phyloP scores from a whole-genome alignment of 129 eudicot species.

The Chrysanthemum seticuspe region DNA sequence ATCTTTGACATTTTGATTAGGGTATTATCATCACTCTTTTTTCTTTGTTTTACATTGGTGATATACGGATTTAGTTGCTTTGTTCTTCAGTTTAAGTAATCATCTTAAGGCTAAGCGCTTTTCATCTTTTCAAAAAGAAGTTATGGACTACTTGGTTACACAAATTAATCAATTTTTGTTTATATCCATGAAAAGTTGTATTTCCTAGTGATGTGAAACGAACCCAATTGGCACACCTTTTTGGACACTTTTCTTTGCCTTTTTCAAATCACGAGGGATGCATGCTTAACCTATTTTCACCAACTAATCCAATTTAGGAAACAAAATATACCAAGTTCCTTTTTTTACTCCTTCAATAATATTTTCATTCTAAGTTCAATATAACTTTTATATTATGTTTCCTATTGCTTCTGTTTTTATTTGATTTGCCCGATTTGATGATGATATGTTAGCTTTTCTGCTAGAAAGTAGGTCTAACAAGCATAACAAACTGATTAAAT shows the following conservation, averaged over 20 bases:
- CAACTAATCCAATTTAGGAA: slow-evolving; percentile 20
- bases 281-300: slow-evolving; percentile 26
- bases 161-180: neutral
- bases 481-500: slow-evolving; percentile 10
- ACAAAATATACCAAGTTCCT: neutral
- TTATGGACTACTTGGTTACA: no score
- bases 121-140: no score
- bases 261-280: slow-evolving; percentile 26
- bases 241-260: neutral
- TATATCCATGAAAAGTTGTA: slow-evolving; percentile 3
- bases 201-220: slow-evolving; percentile 9
- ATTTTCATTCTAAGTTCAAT: neutral
- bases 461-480: slow-evolving; percentile 23
- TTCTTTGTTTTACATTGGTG: no score
- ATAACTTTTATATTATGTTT: no score
- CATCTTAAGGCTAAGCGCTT: no score
- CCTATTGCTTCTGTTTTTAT: neutral
- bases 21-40: no score
- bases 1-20: no score
- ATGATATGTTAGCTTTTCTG: neutral
- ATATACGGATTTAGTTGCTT: no score
- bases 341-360: neutral
- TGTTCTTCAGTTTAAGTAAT: no score
- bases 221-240: slow-evolving; percentile 23
- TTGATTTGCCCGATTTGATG: neutral